These are phyloP conservation scores for Aciculosporium take DNA, from an alignment of 2,329 filamentous ascomycete genomes.

Conservation along the genomic window DNA sequence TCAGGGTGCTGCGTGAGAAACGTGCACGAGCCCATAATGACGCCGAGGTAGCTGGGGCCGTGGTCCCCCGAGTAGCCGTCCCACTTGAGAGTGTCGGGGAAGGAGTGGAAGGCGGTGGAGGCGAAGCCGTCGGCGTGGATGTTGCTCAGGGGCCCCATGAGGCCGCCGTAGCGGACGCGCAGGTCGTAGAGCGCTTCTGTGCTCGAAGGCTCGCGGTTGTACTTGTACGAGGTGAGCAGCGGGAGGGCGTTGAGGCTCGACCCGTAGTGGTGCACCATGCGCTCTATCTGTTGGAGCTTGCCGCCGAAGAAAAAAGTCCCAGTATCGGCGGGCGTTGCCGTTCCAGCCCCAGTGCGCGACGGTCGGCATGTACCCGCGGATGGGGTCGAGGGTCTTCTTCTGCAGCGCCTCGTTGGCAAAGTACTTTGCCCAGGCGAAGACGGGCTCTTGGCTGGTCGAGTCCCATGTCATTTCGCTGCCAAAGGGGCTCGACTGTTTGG, in stretches of 20 bases:
- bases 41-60: constrained; percentile 37
- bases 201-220: constrained; percentile 11
- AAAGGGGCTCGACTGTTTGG: constrained; percentile 36
- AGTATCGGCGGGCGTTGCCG: constrained; percentile 45
- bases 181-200: constrained; percentile 34
- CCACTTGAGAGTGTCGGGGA: constrained; percentile 39
- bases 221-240: constrained; percentile 36
- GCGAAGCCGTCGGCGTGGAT: constrained; percentile 41
- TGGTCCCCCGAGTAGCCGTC: constrained; percentile 45
- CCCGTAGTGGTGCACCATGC: constrained; percentile 43
- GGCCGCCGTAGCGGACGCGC: constrained; percentile 39
- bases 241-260: constrained; percentile 43
- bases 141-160: constrained; percentile 37
- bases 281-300: constrained; percentile 28
- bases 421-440: constrained; percentile 42
- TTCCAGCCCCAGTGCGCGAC: constrained; percentile 50
- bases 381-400: constrained; percentile 36
- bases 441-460: constrained; percentile 45
- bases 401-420: not conserved
- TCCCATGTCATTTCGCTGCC: constrained; percentile 51
- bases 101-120: constrained; percentile 42
- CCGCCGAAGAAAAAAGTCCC: constrained; percentile 34
- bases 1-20: constrained; percentile 32
- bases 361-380: constrained; percentile 41
- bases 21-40: constrained; percentile 33